A percentile compares a stretch with the other conserved stretches of the same genome.
phyloP scores from a whole-genome alignment of 2,329 filamentous ascomycete species.

The Tricladium varicosporioides region DNA sequence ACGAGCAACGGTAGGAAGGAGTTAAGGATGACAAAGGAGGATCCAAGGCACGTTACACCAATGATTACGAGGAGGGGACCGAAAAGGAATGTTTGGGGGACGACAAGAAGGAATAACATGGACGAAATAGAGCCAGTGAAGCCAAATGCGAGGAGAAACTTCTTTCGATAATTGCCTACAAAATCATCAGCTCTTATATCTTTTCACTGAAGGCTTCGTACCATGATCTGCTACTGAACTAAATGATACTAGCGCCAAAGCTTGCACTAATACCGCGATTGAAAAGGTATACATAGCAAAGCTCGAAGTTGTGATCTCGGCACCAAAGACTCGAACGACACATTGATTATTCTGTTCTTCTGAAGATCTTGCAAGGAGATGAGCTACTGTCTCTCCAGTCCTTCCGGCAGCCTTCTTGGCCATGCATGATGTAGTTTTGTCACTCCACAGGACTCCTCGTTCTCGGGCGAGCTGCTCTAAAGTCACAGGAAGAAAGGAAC shows the following conservation, averaged over 20 bases:
- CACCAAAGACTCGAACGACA: constrained; percentile 74
- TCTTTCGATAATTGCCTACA: constrained; percentile 71
- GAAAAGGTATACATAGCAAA: constrained; percentile 99
- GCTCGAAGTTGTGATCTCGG: constrained; percentile 89
- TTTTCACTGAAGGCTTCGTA: constrained; percentile 9
- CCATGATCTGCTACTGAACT: constrained; percentile 94
- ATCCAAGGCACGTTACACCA: constrained; percentile 89
- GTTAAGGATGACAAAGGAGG: constrained; percentile 91
- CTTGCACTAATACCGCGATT: constrained; percentile 82
- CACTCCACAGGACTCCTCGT: constrained; percentile 78
- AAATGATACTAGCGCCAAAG: constrained; percentile 89
- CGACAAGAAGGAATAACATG: constrained; percentile 82
- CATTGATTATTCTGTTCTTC: constrained; percentile 47
- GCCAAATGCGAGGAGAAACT: constrained; percentile 77
- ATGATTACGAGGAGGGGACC: constrained; percentile 81
- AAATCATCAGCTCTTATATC: constrained; percentile 1
- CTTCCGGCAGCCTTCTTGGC: constrained; percentile 34
- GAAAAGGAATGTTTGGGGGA: constrained; percentile 71
- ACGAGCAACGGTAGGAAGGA: constrained; percentile 91
- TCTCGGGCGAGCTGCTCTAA: constrained; percentile 89
- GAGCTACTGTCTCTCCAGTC: constrained; percentile 11
- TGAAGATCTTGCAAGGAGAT: constrained; percentile 25
- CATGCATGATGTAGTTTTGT: constrained; percentile 72
- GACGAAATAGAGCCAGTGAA: constrained; percentile 78
- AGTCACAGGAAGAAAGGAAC: constrained; percentile 90